Percentiles rank a stretch among this genome's conserved stretches.
These are phyloP conservation scores for Apiotrichum laibachii DNA, from an alignment of 1,284 basidiomycete species.

Conservation along the genomic window DNA sequence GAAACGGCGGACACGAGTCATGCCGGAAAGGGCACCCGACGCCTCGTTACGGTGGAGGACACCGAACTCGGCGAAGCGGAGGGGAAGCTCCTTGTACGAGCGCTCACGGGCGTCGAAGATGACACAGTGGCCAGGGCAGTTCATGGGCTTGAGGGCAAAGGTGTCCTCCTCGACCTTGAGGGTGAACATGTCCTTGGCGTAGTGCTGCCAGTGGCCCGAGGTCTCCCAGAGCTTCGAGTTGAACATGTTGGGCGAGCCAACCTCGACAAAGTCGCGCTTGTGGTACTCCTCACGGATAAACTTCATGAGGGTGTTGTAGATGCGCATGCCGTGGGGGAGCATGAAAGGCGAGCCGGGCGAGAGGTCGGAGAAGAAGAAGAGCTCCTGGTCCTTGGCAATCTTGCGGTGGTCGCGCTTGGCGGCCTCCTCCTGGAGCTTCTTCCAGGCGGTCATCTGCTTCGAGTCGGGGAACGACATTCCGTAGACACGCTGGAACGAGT, in stretches of 20 bases:
- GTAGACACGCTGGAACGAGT: slow-evolving; percentile 94
- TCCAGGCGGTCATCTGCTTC: slow-evolving; percentile 94
- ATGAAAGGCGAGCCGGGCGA: slow-evolving; percentile 96
- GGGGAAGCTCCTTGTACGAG: slow-evolving; percentile 91
- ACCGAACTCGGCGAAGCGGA: slow-evolving; percentile 98
- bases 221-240: slow-evolving; percentile 97
- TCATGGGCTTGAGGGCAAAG: slow-evolving; percentile 97
- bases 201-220: slow-evolving; percentile 98
- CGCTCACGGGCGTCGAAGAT: slow-evolving; percentile 95
- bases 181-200: slow-evolving; percentile 95
- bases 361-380: slow-evolving; percentile 98
- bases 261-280: slow-evolving; percentile 57
- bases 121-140: slow-evolving; percentile 96
- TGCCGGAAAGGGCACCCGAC: slow-evolving; percentile 85
- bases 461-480: slow-evolving; percentile 99
- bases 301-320: slow-evolving; percentile 92
- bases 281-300: slow-evolving; percentile 73
- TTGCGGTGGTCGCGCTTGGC: slow-evolving; percentile 96
- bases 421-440: slow-evolving; percentile 92
- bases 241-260: slow-evolving; percentile 98
- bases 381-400: slow-evolving; percentile 94
- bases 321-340: slow-evolving; percentile 92
- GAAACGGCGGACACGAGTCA: slow-evolving; percentile 92
- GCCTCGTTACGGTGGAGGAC: slow-evolving; percentile 98
- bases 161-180: slow-evolving; percentile 93